A percentile compares a stretch with the other conserved stretches of the same genome.
Conservation (phyloP, 345 rosid genomes). For the Pugionium dolabratum region DNA sequence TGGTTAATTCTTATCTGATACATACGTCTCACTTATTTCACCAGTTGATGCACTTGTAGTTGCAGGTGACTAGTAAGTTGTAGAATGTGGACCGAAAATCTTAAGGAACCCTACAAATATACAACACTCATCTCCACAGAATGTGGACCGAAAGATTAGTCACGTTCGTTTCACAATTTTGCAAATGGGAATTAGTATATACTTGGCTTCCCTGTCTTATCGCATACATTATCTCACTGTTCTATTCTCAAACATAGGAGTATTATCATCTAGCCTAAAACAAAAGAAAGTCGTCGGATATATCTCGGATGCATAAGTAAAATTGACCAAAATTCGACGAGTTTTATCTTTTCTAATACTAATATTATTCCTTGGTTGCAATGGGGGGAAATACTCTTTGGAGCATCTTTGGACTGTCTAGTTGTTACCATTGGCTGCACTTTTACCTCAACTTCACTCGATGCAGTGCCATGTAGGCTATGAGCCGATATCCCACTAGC, state of each 20-base stretch:
- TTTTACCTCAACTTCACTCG: slow-evolving; percentile 63
- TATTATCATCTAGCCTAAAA: slow-evolving; percentile 33
- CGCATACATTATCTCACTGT: slow-evolving; percentile 34
- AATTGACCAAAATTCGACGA: slow-evolving; percentile 44
- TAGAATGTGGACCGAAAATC: slow-evolving; percentile 24
- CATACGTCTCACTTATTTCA: slow-evolving; percentile 33
- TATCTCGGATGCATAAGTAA: slow-evolving; percentile 39
- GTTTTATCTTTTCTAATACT: slow-evolving; percentile 39
- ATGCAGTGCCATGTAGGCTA: slow-evolving; percentile 81
- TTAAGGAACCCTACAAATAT: slow-evolving; percentile 43
- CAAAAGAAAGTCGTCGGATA: slow-evolving; percentile 40
- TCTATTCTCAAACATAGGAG: slow-evolving; percentile 38
- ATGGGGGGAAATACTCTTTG: slow-evolving; percentile 39
- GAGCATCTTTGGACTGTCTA: slow-evolving; percentile 29
- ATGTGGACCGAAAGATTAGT: slow-evolving; percentile 42
- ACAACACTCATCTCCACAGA: slow-evolving; percentile 39
- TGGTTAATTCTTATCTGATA: slow-evolving; percentile 30
- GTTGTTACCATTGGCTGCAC: slow-evolving; percentile 15
- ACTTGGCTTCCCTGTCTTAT: slow-evolving; percentile 27
- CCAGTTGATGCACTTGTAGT: slow-evolving; percentile 39
- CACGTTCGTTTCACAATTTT: slow-evolving; percentile 30
- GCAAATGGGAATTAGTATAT: slow-evolving; percentile 41
- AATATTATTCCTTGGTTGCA: slow-evolving; percentile 56
- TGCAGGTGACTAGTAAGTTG: slow-evolving; percentile 32
- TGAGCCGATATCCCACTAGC: slow-evolving; percentile 86